A percentile compares a stretch with the other conserved stretches of the same genome.
These are phyloP conservation scores for Naganishia liquefaciens DNA, from an alignment of 1,284 basidiomycete species.

Conservation along the genomic window DNA sequence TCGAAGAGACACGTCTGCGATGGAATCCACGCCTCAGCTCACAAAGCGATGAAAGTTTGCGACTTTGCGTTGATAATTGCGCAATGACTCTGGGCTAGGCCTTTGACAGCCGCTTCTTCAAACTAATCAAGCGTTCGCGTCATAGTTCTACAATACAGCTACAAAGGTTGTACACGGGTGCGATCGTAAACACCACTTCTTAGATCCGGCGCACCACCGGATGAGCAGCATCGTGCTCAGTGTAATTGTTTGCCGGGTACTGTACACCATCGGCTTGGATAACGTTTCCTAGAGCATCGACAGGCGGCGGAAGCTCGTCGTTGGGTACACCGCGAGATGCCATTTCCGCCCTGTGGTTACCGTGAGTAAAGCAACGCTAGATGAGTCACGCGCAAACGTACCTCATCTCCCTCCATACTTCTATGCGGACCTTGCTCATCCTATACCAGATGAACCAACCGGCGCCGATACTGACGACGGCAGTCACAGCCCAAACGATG, in stretches of 20 bases:
- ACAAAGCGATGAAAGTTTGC: too few relatives aligned
- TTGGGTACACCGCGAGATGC: slow-evolving; percentile 1
- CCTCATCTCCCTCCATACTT: slow-evolving; percentile 39
- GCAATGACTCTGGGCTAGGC: too few relatives aligned
- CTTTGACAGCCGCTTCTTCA: too few relatives aligned
- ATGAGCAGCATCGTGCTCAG: slow-evolving; percentile 5
- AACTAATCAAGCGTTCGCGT: too few relatives aligned
- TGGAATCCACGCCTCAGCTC: too few relatives aligned
- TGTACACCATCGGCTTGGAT: not conserved
- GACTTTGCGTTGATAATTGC: too few relatives aligned
- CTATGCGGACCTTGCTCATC: slow-evolving; percentile 41
- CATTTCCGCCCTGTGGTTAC: slow-evolving; percentile 1
- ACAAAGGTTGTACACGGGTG: too few relatives aligned
- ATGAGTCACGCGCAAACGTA: not conserved
- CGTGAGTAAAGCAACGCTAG: not conserved
- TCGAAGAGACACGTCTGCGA: too few relatives aligned
- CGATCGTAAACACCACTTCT: too few relatives aligned
- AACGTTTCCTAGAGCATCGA: not conserved
- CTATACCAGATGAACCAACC: slow-evolving; percentile 40
- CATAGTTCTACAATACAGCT: too few relatives aligned
- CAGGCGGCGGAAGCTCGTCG: slow-evolving; percentile 9
- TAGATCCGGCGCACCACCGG: not conserved
- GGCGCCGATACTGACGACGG: slow-evolving; percentile 40
- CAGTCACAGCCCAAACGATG: slow-evolving; percentile 39
- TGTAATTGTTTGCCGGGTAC: not conserved